A percentile compares a stretch with the other conserved stretches of the same genome.
These are phyloP conservation scores for Aethionema arabicum DNA, from an alignment of 345 rosid genomes.

Conservation along the genomic window DNA sequence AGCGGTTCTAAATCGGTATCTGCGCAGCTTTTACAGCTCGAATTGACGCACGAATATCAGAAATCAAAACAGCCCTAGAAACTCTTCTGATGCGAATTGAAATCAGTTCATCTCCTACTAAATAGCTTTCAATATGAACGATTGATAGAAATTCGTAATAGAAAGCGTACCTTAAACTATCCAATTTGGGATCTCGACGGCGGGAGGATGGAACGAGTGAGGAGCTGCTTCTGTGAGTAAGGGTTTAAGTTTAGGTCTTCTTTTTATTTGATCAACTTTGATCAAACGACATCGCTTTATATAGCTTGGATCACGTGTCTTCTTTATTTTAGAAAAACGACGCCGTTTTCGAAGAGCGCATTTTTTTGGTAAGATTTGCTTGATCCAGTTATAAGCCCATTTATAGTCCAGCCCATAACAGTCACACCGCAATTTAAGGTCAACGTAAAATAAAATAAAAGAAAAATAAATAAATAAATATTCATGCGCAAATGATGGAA, in stretches of 20 bases:
- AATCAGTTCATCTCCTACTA: background rate
- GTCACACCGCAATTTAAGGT: no score
- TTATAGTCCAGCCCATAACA: no score
- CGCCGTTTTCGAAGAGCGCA: no score
- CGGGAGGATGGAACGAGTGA: constrained; percentile 6
- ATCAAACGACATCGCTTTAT: background rate
- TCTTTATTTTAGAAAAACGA: no score
- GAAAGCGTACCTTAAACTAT: constrained; percentile 1
- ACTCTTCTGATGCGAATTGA: background rate
- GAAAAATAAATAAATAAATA: no score
- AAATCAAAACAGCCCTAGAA: background rate
- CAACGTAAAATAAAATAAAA: no score
- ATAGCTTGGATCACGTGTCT: no score
- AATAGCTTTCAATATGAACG: background rate
- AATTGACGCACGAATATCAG: background rate
- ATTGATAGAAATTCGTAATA: background rate
- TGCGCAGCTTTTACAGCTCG: background rate
- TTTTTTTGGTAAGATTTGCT: no score
- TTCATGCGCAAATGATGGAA: no score
- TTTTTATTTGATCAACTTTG: no score
- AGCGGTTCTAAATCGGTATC: no score
- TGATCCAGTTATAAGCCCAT: no score
- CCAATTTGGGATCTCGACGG: constrained; percentile 1
- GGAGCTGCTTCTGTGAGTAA: constrained; percentile 12
- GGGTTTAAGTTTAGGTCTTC: constrained; percentile 28